phyloP scores from a whole-genome alignment of 305 asterid species.

The Galium porrigens region DNA sequence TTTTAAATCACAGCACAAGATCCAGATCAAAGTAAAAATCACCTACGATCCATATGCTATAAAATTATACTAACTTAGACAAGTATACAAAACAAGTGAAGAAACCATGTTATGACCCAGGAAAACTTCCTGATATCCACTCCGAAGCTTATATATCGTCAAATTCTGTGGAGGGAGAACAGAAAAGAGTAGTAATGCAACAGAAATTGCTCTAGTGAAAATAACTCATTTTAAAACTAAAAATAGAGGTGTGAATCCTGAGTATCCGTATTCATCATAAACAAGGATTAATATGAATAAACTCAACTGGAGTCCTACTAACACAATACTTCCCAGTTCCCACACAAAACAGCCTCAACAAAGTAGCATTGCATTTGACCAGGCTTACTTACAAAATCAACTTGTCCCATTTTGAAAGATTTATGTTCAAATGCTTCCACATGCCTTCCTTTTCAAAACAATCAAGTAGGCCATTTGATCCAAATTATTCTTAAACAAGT shows the following conservation, averaged over 20 bases:
- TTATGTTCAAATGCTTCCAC: neutral
- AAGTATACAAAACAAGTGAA: neutral
- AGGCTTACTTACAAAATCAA: neutral
- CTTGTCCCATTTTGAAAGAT: neutral
- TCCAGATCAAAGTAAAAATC: neutral
- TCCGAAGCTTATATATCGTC: neutral
- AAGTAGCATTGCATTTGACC: neutral
- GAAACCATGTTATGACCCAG: neutral
- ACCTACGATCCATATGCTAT: neutral
- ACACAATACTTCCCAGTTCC: neutral
- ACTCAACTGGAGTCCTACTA: neutral
- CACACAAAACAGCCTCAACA: neutral
- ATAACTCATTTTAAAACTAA: neutral
- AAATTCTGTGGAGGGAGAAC: neutral
- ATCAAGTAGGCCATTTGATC: neutral
- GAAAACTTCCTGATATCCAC: neutral
- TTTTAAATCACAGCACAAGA: neutral
- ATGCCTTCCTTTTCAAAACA: neutral
- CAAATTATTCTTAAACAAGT: neutral
- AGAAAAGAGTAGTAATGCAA: neutral
- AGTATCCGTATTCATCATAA: neutral
- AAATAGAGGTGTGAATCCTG: neutral
- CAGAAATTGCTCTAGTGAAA: neutral
- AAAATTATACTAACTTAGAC: neutral
- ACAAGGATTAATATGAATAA: neutral